Percentiles rank a stretch among this genome's conserved stretches.
phyloP scores from a whole-genome alignment of 2,329 filamentous ascomycete species.

The Hypoxylon sp. region DNA sequence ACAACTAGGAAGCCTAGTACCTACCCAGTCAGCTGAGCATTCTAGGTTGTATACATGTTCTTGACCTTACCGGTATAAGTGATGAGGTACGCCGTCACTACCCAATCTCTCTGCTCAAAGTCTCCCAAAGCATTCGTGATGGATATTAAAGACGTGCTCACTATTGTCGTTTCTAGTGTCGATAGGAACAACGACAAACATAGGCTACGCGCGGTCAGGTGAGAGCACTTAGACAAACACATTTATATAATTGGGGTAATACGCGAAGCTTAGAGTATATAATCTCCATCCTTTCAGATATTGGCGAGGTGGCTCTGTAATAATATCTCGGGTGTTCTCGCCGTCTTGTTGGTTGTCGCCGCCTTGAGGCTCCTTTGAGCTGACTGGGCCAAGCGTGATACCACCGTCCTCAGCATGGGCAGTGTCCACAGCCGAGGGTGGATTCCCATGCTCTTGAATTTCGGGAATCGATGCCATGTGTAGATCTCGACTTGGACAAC shows the following conservation, averaged over 20 bases:
- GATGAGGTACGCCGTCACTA: slow-evolving; percentile 65
- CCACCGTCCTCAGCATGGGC: slow-evolving; percentile 20
- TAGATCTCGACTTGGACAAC: not conserved
- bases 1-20: slow-evolving; percentile 58
- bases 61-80: slow-evolving; percentile 61
- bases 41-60: not conserved
- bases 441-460: slow-evolving; percentile 16
- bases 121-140: slow-evolving; percentile 56
- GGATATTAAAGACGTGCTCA: slow-evolving; percentile 65
- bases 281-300: slow-evolving; percentile 42
- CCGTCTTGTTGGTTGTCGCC: slow-evolving; percentile 9
- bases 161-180: slow-evolving; percentile 65
- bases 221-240: not conserved
- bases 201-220: slow-evolving; percentile 35
- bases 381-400: slow-evolving; percentile 24
- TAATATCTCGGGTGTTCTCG: not conserved
- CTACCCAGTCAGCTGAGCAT: not conserved
- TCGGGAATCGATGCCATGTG: slow-evolving; percentile 17
- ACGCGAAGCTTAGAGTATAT: slow-evolving; percentile 37
- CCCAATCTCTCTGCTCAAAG: slow-evolving; percentile 55
- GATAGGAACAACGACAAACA: slow-evolving; percentile 59
- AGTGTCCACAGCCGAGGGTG: not conserved
- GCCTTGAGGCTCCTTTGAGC: slow-evolving; percentile 21
- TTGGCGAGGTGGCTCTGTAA: slow-evolving; percentile 21
- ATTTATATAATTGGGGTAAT: slow-evolving; percentile 12